Evolutionary conservation across 2,329 filamentous ascomycete species (phyloP), one percentile per base, ranked within the genome.

Genomic region (Pezicula neosporulosa): DNA sequence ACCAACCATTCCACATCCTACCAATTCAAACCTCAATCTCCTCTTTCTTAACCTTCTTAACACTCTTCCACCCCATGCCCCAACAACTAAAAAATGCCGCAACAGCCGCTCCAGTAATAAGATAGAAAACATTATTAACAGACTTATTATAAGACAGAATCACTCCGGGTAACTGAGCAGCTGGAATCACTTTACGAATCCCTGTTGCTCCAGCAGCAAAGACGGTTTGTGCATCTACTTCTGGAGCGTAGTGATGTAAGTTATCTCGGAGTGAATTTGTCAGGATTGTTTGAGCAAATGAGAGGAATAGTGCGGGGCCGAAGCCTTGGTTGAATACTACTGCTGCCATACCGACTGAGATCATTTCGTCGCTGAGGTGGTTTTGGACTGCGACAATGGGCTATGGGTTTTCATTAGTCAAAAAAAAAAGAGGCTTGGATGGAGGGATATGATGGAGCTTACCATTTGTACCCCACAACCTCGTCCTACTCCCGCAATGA

Each of bases 1-100:
- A 21, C 5, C 21, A 5, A 21, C 21, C 21, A 21, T 3, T 21
- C 21, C 21, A 21, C 21, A 21, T 3, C 5, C 21, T 5, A 5
- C 21, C 3, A 3, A 21, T 21, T 21, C 21, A 21, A 21, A 21
- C 21, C 21, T 21, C 21, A 3, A 21, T 5, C 41, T 19, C 41
- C 15, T 8, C 46, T 27, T 45, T 39, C 7, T 60, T 57, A 37
- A 42, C 27, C 58, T 72, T 70, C 33, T 74, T 69, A 35, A 77
- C 65, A 55, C 73, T 71, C 10, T 68, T 69, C 68, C 72, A 77
- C 0, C 76, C 77, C 58, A 78, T 69, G 0, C 74, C 76, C 58
- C 70, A 60, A 33, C 46, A 43, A 13, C 55, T 48, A n/a, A 56
- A 12, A 39, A 60, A 59, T 1, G 41, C 48, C 6, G 27, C 49